Conservation (phyloP, 1,139 yeast genomes). For the Scheffersomyces quercinus region DNA sequence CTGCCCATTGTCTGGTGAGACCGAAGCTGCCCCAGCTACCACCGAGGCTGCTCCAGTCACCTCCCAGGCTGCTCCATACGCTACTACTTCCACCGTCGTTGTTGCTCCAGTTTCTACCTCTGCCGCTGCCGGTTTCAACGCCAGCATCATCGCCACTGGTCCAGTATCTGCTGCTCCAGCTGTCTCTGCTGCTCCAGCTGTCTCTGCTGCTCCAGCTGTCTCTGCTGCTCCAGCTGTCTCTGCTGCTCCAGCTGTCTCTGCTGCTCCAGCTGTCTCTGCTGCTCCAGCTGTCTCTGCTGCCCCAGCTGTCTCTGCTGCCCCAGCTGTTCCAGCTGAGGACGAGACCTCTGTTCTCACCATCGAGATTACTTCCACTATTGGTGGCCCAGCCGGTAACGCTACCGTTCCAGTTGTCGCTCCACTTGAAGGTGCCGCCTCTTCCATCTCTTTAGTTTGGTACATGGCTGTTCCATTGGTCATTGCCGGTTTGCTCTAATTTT, state of each 20-base stretch:
- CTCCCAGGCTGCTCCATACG: background rate
- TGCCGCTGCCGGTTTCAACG: background rate
- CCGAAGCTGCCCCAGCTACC: background rate
- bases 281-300: background rate
- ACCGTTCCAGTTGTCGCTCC: background rate
- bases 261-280: too few species aligned
- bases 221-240: background rate
- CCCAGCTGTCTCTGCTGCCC: background rate
- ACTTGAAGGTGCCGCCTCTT: background rate
- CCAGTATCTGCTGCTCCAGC: too few species aligned
- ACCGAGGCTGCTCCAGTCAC: constrained; percentile 8
- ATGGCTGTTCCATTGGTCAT: background rate
- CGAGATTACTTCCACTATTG: background rate
- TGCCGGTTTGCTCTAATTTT: background rate
- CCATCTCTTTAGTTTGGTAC: background rate
- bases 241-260: too few species aligned
- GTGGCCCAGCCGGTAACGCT: background rate
- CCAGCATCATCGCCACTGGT: background rate
- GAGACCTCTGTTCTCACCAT: background rate
- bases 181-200: too few species aligned
- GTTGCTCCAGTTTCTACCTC: background rate
- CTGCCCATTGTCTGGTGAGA: constrained; percentile 13
- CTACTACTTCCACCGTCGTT: background rate
- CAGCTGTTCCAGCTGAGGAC: background rate
- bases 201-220: background rate